Evolutionary conservation across 2,329 filamentous ascomycete genomes (phyloP).

Genomic region (Berkeleyomyces rouxiae): DNA sequence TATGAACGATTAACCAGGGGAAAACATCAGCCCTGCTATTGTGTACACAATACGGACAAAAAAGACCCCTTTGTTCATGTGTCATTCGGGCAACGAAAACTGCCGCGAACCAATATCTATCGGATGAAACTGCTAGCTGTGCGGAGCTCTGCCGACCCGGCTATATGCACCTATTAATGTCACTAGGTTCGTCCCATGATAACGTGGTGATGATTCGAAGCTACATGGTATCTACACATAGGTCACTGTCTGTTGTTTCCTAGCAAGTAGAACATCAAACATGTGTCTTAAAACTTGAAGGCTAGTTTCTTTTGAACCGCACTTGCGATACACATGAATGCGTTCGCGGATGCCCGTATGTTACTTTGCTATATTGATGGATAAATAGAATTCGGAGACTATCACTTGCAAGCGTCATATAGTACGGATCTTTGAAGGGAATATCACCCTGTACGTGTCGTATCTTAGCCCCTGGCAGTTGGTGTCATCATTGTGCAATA

Average conservation of each 20-base stretch:
- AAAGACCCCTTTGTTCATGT: neutral
- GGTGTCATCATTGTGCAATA: neutral
- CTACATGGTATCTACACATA: too few species aligned
- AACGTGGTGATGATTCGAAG: too few species aligned
- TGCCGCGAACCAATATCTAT: neutral
- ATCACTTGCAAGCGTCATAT: too few species aligned
- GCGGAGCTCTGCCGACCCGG: neutral
- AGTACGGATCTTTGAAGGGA: too few species aligned
- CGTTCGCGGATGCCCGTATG: too few species aligned
- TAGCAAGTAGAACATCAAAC: neutral
- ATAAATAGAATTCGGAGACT: too few species aligned
- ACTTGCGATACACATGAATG: too few species aligned
- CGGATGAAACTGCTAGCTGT: neutral
- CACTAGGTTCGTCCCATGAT: neutral
- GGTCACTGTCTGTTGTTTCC: too few species aligned
- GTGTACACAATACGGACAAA: neutral
- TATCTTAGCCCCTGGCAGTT: too few species aligned
- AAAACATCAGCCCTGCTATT: neutral
- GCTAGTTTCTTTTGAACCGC: too few species aligned
- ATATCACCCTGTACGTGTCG: too few species aligned
- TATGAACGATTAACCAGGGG: neutral
- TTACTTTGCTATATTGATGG: too few species aligned
- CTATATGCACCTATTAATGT: neutral
- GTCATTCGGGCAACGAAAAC: neutral
- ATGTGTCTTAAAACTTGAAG: neutral